phyloP scores from a whole-genome alignment of 2,329 filamentous ascomycete species.

The Calonectria pauciramosa region DNA sequence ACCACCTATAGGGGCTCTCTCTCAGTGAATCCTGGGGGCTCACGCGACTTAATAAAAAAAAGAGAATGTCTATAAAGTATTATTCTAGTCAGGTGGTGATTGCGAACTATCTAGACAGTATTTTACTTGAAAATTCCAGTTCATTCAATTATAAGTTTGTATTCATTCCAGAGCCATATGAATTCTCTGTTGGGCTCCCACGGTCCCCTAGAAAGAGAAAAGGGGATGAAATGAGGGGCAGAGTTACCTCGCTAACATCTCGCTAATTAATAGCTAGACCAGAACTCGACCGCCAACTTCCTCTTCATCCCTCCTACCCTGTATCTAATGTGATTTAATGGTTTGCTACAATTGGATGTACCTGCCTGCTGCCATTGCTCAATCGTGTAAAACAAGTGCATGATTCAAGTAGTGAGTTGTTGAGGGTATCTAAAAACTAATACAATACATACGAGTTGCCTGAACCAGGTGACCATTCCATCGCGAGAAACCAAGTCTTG shows the following conservation, averaged over 20 bases:
- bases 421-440: not conserved
- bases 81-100: not conserved
- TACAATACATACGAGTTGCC: not conserved
- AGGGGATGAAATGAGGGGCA: conserved; percentile 9
- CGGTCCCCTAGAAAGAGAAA: not conserved
- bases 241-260: conserved; percentile 4
- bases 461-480: not conserved
- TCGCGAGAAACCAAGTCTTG: not conserved
- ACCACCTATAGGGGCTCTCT: conserved; percentile 14
- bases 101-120: not conserved
- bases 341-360: not conserved
- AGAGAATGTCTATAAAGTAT: not conserved
- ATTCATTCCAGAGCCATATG: not conserved
- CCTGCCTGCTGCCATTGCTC: not conserved
- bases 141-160: not conserved
- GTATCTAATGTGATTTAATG: not conserved
- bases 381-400: not conserved
- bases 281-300: too few relatives aligned
- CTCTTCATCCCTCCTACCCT: not conserved
- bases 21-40: not conserved
- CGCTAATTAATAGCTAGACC: not conserved
- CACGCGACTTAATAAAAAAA: conserved; percentile 1
- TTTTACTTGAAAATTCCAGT: not conserved
- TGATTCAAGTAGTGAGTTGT: not conserved
- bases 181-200: not conserved